Evolutionary conservation across 805 yeast species (phyloP), one percentile per base, ranked within the genome.

Genomic region (Pichia nanzhaoensis): DNA sequence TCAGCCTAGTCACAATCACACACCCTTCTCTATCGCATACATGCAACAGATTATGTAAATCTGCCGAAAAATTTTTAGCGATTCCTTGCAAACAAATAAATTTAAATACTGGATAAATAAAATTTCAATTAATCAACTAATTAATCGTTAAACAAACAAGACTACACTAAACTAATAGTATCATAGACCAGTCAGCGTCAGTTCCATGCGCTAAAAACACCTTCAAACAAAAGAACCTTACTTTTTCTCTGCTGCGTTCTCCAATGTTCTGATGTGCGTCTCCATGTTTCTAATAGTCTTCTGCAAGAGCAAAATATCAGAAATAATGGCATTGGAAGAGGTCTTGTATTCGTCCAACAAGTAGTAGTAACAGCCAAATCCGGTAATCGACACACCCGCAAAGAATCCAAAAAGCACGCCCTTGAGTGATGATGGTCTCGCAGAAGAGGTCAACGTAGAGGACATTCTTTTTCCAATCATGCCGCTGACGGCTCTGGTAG

Each of bases 331-430:
- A 55, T 74, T 75, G 61, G 82, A 84, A 54, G 91, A 76, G 49
- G 74, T 69, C 61, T 82, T 80, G 72, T 84, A 85, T 63, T 84
- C 84, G 57, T 86, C 93, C 47, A 85, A 64, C 53, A 85, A 70
- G 64, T 85, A 87, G 62, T 78, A 82, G 69, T 87, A 87, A 14
- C 90, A 80, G 7, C 78, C 84, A 45, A 74, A 75, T 2, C 95
- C 90, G 16, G 95, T 83, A 50, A 74, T 61, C 19, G 87, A 70
- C 33, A 82, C 84, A 37, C 96, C 95, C 27, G 80, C 68, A 44
- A 87, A 72, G 64, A 87, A 88, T 2, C 96, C 96, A 44, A 85
- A 67, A 51, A 87, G 69, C 5, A 75, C 77, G 16, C 70, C 69
- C 49, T 55, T 64, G 42, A 65, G 55, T 22, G 67, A 60, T 19